Evolutionary conservation across 345 rosid species (phyloP).

Genomic region (Hibiscus mutabilis): DNA sequence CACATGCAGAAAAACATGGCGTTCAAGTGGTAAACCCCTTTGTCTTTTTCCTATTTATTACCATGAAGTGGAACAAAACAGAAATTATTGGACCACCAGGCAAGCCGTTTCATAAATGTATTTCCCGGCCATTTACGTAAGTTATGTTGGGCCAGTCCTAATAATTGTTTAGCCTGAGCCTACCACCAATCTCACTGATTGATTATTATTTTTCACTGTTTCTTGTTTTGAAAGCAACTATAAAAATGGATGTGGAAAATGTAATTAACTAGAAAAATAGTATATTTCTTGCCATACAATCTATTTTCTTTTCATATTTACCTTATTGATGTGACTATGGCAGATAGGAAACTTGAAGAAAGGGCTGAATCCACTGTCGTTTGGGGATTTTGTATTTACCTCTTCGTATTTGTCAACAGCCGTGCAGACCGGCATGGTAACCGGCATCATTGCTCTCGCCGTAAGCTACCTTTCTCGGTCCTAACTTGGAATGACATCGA

Average conservation of each 20-base stretch:
- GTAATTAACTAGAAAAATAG: too few relatives aligned
- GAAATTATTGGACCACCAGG: background rate
- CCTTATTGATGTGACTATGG: background rate
- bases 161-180: background rate
- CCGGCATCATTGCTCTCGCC: constrained; percentile 83
- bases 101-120: background rate
- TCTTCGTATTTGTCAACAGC: constrained; percentile 48
- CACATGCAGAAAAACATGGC: constrained; percentile 75
- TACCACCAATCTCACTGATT: background rate
- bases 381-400: constrained; percentile 48
- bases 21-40: constrained; percentile 55
- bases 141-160: background rate
- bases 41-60: background rate
- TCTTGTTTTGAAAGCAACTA: background rate
- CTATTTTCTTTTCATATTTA: too few relatives aligned
- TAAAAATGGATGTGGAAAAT: too few relatives aligned
- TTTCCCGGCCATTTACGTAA: background rate
- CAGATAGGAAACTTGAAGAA: constrained; percentile 81
- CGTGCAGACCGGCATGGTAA: constrained; percentile 66
- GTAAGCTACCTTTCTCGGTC: constrained; percentile 29
- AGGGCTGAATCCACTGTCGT: constrained; percentile 76
- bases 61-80: background rate
- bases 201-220: background rate
- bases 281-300: background rate
- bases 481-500: background rate